Conservation (phyloP, 768 basidiomycete genomes). For the Mycena kentingensis region DNA sequence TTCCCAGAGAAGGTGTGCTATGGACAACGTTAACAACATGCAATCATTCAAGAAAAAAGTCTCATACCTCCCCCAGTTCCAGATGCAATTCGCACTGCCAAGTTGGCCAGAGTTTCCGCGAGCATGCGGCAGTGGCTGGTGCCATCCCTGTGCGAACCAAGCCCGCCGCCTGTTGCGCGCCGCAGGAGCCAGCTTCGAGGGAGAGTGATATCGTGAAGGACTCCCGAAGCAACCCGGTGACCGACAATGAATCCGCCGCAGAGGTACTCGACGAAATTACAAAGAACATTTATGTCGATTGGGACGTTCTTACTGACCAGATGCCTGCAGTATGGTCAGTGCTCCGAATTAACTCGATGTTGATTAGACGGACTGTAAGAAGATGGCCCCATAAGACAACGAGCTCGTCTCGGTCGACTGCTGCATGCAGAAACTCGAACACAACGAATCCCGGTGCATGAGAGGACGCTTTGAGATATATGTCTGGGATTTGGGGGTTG, state of each 20-base stretch:
- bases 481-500: too few species aligned
- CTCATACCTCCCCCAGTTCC: conserved; percentile 31
- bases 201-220: conserved; percentile 50
- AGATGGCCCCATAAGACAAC: conserved; percentile 40
- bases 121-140: conserved; percentile 18
- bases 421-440: conserved; percentile 31
- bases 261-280: conserved; percentile 52
- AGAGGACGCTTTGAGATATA: conserved; percentile 8
- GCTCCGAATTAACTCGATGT: not conserved
- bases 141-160: conserved; percentile 1
- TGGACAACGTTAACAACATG: not conserved
- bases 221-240: conserved; percentile 23
- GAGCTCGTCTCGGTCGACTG: conserved; percentile 29
- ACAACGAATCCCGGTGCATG: conserved; percentile 31
- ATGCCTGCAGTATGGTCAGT: conserved; percentile 37
- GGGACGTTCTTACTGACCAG: conserved; percentile 38
- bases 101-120: conserved; percentile 21
- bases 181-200: conserved; percentile 55
- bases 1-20: conserved; percentile 35
- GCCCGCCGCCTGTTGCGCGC: conserved; percentile 19
- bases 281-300: conserved; percentile 51
- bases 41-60: not conserved
- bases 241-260: conserved; percentile 44
- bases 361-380: conserved; percentile 39
- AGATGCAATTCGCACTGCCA: conserved; percentile 33